Base-by-base conservation (phyloP, 495 filamentous ascomycete genomes). In the Neurospora sp. region DNA sequence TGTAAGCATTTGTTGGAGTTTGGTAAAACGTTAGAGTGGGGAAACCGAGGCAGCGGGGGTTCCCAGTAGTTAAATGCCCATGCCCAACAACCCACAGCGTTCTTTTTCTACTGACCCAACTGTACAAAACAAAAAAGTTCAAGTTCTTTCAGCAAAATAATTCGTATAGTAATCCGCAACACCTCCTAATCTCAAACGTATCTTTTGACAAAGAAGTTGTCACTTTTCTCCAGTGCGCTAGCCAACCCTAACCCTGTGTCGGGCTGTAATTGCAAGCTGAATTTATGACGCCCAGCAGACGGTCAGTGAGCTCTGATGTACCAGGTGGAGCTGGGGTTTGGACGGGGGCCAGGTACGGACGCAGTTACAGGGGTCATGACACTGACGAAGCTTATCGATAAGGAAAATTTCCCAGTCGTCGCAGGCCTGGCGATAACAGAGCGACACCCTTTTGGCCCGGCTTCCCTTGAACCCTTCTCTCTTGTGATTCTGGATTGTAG, bases 91-190 rank as follows among this genome's bases (percentile, higher is more conserved):
- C n/a, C n/a, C 9, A 40, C 39, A 40, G 9, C n/a, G 4, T 17
- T 8, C 41, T 44, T 44, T 44, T n/a, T 45, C 6, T 35, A 10
- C 9, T 40, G 39, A 40, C 39, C 4, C 1, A 20, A 45, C 3
- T 45, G 8, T 4, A 9, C 8, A 20, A 8, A 20, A 1, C 17
- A 8, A 8, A n/a, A n/a, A 1, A 20, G 17, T 1, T 45, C 7
- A 0, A n/a, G 42, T 1, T 9, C 0, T 45, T 3, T 3, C 16
- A 45, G 3, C 1, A 3, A n/a, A 1, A 44, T 0, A n/a, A n/a
- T 9, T 45, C 42, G 0, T n/a, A 45, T n/a, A n/a, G 4, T 17
- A 17, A 17, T n/a, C n/a, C n/a, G n/a, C n/a, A n/a, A n/a, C n/a
- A n/a, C n/a, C n/a, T n/a, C n/a, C n/a, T n/a, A n/a, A n/a, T n/a